Conservation (phyloP, 768 basidiomycete species). For the Pisolithus microcarpus region DNA sequence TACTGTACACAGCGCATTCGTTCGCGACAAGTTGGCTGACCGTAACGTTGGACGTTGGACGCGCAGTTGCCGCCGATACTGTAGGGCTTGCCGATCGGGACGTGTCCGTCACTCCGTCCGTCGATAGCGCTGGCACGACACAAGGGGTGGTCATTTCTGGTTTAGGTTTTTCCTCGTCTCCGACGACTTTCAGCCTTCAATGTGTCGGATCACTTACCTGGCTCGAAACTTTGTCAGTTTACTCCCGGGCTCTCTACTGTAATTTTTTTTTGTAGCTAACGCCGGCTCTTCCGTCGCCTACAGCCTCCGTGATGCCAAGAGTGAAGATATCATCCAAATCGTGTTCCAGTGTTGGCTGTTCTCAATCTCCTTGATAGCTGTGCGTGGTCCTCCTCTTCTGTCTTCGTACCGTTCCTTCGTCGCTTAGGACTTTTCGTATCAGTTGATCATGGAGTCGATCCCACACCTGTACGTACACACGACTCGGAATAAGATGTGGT, state of each 20-base stretch:
- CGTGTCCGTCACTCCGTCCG: neutral
- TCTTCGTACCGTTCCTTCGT: neutral
- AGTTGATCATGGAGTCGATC: conserved; percentile 47
- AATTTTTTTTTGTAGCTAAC: neutral
- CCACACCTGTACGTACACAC: conserved; percentile 38
- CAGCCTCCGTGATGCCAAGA: conserved; percentile 26
- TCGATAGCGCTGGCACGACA: neutral
- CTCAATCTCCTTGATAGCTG: conserved; percentile 38
- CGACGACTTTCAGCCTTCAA: conserved; percentile 8
- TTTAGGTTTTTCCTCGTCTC: neutral
- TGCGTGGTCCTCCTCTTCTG: conserved; percentile 19
- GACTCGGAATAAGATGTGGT: neutral
- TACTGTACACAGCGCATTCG: no score
- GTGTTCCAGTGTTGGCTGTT: conserved; percentile 45
- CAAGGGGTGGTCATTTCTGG: neutral
- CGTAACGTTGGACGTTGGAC: no score
- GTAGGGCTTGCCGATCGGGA: neutral
- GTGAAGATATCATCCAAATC: conserved; percentile 43
- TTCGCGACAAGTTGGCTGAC: neutral
- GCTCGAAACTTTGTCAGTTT: conserved; percentile 39
- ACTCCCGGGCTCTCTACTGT: neutral
- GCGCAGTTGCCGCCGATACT: neutral
- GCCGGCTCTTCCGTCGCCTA: neutral
- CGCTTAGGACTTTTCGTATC: neutral
- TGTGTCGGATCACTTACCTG: conserved; percentile 41